Conservation (phyloP, 768 basidiomycete species). For the Tricholoma saponaceum region DNA sequence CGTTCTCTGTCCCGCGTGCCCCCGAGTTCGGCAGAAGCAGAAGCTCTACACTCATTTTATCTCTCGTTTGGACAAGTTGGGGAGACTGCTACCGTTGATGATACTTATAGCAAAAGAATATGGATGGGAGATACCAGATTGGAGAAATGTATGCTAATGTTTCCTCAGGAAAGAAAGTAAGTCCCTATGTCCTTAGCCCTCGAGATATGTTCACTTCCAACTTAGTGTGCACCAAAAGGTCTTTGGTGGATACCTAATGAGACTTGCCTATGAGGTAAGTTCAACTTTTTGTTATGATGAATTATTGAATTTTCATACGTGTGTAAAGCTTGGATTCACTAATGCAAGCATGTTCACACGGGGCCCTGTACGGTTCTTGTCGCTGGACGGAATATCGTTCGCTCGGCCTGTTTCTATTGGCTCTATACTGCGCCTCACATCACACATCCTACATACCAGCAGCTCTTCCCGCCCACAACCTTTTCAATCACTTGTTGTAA, state of each 20-base stretch:
- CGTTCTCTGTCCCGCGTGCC: constrained; percentile 69
- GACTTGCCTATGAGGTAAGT: constrained; percentile 66
- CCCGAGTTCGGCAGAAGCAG: constrained; percentile 66
- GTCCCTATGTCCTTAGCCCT: constrained; percentile 17
- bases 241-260: constrained; percentile 69
- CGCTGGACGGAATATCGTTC: constrained; percentile 79
- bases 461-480: constrained; percentile 29
- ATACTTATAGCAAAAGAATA: constrained; percentile 40
- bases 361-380: constrained; percentile 64
- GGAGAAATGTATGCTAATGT: constrained; percentile 73
- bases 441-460: constrained; percentile 62
- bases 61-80: constrained; percentile 55
- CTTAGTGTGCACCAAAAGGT: constrained; percentile 77
- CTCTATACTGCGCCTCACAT: constrained; percentile 70
- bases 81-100: constrained; percentile 11
- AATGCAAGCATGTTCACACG: constrained; percentile 68
- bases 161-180: constrained; percentile 82
- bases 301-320: background rate
- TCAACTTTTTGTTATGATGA: background rate
- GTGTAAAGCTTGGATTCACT: constrained; percentile 65
- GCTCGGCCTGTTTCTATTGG: constrained; percentile 80
- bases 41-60: constrained; percentile 64
- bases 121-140: constrained; percentile 74
- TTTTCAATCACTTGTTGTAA: constrained; percentile 57
- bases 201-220: background rate